Conservation (phyloP, 164 flowering plant genomes). For the Aristolochia californica region DNA sequence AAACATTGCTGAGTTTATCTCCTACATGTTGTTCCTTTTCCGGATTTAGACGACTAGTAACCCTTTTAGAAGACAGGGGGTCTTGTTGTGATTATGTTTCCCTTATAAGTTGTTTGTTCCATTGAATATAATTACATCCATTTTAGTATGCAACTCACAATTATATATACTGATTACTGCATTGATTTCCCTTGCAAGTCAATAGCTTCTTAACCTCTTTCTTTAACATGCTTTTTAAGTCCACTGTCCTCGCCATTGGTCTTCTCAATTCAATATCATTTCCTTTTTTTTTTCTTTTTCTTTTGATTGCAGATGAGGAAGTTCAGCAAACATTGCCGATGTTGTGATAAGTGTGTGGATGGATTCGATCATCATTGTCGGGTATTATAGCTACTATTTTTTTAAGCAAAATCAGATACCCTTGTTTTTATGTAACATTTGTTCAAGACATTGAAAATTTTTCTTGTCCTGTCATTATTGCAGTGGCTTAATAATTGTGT, state of each 20-base stretch:
- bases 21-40: neutral
- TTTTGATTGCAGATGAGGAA: conserved; percentile 63
- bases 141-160: too few species aligned
- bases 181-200: too few species aligned
- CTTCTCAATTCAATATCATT: too few species aligned
- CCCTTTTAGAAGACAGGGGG: neutral
- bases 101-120: too few species aligned
- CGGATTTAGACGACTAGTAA: neutral
- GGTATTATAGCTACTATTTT: conserved; percentile 31
- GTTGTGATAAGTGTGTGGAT: conserved; percentile 99
- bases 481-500: conserved; percentile 99
- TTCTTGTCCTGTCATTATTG: neutral
- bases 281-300: neutral
- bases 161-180: too few species aligned
- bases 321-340: conserved; percentile 95
- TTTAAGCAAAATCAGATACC: neutral
- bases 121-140: too few species aligned
- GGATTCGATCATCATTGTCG: conserved; percentile 98
- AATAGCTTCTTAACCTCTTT: too few species aligned
- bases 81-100: neutral
- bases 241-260: too few species aligned
- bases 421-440: neutral
- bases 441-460: too few species aligned
- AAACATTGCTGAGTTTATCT: neutral
- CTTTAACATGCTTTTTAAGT: too few species aligned